Evolutionary conservation across 352 stramenopile species (phyloP), one percentile per base, ranked within the genome.

Genomic region (Phytophthora quininea): DNA sequence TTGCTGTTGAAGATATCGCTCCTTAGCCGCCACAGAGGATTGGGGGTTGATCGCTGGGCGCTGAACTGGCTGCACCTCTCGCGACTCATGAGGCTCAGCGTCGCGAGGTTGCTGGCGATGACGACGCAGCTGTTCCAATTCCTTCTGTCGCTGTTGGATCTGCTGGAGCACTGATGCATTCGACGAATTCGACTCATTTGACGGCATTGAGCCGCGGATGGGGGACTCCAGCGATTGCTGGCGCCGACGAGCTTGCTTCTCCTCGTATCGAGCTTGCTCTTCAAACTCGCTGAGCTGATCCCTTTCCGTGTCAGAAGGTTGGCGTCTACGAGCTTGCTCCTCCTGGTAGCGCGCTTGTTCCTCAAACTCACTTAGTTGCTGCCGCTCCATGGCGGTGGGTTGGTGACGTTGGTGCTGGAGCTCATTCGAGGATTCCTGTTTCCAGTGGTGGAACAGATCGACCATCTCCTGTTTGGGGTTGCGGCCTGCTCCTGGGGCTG

Each of bases 1-100:
- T 31, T 85, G 70, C 15, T 84, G 57, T 19, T 74, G 58, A 14
- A 71, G 63, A 31, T 86, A 70, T n/a, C 67, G 66, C 49, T 80
- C 63, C 15, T 84, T 76, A n/a, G 56, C 58, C 11, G 51, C 64
- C 10, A 67, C 19, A 50, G 75, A 71, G 11, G 70, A 71, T 40
- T 71, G 67, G 9, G 55, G 56, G 24, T 67, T 51, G 29, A 59
- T 56, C 14, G 57, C 42, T 3, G 55, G 48, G 35, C 62, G 52
- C 30, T 77, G 55, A 19, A 61, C 50, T n/a, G 55, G 68, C 30
- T 62, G 67, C 12, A 30, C 32, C 38, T 42, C 32, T 42, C 57
- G 49, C 33, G 55, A 42, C 8, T 58, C 60, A 8, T 70, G 52
- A 33, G 68, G 71, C 10, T 82, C 71, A 11, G 66, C 64, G 31